Base-by-base conservation (phyloP, 225 moss, liverwort and hornwort genomes). In the Anthoceros angustus region DNA sequence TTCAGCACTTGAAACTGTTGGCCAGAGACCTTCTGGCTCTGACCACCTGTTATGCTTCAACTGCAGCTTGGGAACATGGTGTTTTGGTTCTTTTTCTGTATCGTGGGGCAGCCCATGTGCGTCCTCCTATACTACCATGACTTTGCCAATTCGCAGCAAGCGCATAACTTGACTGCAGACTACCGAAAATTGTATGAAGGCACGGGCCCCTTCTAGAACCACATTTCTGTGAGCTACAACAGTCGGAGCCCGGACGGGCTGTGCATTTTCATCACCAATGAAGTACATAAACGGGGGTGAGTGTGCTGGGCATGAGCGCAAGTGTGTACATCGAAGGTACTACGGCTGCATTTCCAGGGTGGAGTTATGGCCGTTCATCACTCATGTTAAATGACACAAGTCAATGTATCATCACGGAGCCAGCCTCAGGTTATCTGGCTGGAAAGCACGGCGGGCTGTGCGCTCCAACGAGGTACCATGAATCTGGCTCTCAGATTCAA, bases 21-120 rank as follows among this genome's bases (percentile, higher is more conserved):
- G 18, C 16, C 21, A 55, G 18, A 15, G 14, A 23, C 5, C 23
- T 55, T 55, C 0, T 18, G n/a, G 55, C n/a, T 55, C 16, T 55
- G 55, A 15, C 11, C 23, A 6, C 12, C 23, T 62, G 40, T 64
- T 68, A 24, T 18, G 39, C 61, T 42, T 20, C 62, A 41, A 66
- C 20, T 77, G 75, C 91, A 95, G 94, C 80, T 95, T 70, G 95
- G 95, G 66, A 91, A 98, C 74, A 87, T 98, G 89, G 82, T 95
- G 25, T 95, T 95, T 40, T 95, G 91, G 91, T 88, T 91, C 76
- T 86, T 91, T 71, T 95, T 95, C 66, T 95, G 95, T 74, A 95
- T 91, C 7, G 91, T 95, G 66, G 95, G 95, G n/a, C 95, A 95
- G 73, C 91, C 95, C 49, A 95, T 95, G 95, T 95, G 95, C 72